phyloP scores from a whole-genome alignment of 2,329 filamentous ascomycete genomes.

The Trichoderma sp. region DNA sequence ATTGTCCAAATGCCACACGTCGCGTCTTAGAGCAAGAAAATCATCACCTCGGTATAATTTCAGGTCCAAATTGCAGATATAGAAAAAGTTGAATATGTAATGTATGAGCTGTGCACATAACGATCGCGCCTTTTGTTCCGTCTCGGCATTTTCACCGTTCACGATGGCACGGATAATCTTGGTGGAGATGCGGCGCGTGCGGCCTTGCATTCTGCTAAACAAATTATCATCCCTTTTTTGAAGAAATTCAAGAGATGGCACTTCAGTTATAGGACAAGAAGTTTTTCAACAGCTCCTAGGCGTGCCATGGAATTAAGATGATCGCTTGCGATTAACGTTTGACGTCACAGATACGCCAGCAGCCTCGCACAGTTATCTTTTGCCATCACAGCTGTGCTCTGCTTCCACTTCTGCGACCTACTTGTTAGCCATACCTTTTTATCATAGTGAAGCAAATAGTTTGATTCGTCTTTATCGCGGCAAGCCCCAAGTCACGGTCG shows the following conservation, averaged over 20 bases:
- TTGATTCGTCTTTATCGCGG: background rate
- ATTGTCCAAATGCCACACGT: background rate
- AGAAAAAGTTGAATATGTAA: background rate
- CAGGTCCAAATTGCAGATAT: background rate
- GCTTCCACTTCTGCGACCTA: too few relatives aligned
- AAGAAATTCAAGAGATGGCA: too few relatives aligned
- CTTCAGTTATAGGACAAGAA: too few relatives aligned
- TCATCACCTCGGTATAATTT: background rate
- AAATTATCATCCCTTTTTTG: background rate
- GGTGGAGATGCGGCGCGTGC: background rate
- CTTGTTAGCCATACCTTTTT: background rate
- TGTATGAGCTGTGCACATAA: background rate
- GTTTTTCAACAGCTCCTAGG: too few relatives aligned
- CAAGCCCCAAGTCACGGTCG: constrained; percentile 51
- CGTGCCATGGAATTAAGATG: too few relatives aligned
- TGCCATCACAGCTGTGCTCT: too few relatives aligned
- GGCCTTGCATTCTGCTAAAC: background rate
- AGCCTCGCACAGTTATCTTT: background rate
- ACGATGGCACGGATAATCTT: background rate
- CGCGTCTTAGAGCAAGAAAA: background rate
- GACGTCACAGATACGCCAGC: background rate
- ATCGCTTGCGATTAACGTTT: background rate
- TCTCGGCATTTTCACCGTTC: background rate
- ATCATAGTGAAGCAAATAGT: background rate
- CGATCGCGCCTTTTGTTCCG: background rate